Evolutionary conservation across 768 basidiomycete species (phyloP), one percentile per base, ranked within the genome.

Genomic region (Phanerodontia chrysosporium): DNA sequence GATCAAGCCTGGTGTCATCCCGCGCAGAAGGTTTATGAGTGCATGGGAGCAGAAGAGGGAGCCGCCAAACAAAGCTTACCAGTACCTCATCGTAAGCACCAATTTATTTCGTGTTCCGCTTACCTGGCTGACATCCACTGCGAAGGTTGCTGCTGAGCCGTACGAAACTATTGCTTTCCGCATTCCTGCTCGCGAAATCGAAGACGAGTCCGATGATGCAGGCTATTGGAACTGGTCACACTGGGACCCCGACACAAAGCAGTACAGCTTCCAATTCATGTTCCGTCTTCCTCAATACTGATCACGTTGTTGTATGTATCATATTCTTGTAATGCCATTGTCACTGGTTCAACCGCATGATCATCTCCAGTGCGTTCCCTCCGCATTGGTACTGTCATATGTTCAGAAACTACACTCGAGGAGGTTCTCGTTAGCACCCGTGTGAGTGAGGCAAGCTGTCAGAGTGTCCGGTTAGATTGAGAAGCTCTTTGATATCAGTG

Each of bases 101-200:
- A 24, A 12, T 30, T 46, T 44, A 30, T 28, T 30, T 45, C 51
- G n/a, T 14, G 25, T 25, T 22, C 13, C 22, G 25, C 52, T 3
- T 39, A 27, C 58, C 13, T 14, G 48, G 21, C 27, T 35, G 16
- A 24, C 51, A 36, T 48, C 2, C 24, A 28, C 4, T 24, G 16
- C 44, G 16, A 44, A 98, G 96, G 92, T 98, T 60, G 97, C 96
- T 18, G 95, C 97, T n/a, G 97, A 98, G 67, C 95, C 96, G 5
- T 99, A 98, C 70, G 97, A 99, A 75, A 98, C 95, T 3, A 94
- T 99, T 65, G 93, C 95, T n/a, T 98, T 98, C 80, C 92, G 95
- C 18, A 94, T 99, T 68, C 97, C 96, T 48, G 91, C 97, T 25
- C 85, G 92, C 52, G 95, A 98, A 74, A 95, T 99, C 61, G 95